Conservation (phyloP, 805 yeast species). For the Citeromyces nyonsensis region DNA sequence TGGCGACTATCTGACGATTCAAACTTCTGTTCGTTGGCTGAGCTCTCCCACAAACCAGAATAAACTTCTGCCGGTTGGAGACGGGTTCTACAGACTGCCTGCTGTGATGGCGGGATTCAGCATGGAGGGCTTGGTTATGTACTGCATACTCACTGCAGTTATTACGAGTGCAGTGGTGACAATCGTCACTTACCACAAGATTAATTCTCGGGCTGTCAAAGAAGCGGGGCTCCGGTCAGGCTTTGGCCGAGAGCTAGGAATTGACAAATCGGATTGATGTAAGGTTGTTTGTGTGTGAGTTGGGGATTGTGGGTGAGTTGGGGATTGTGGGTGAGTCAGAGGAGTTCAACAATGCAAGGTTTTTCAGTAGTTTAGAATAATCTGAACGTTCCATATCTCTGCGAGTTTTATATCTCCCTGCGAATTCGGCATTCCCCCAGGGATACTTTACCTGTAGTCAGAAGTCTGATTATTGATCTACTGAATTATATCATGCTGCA, state of each 20-base stretch:
- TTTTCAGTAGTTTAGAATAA: no score
- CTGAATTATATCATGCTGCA: no score
- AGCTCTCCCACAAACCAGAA: conserved; percentile 2
- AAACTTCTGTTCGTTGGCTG: conserved; percentile 45
- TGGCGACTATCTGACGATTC: conserved; percentile 45
- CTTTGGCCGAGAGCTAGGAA: conserved; percentile 3
- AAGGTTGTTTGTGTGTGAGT: no score
- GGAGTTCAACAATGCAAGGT: no score
- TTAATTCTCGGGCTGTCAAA: not conserved
- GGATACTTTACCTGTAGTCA: no score
- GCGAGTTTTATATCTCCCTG: no score
- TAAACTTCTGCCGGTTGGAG: not conserved
- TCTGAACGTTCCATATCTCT: no score
- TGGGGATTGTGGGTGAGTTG: no score
- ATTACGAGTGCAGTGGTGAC: not conserved
- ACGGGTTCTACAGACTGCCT: conserved; percentile 4
- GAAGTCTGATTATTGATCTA: no score
- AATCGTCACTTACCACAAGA: not conserved
- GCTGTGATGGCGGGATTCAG: not conserved
- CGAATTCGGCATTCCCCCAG: no score
- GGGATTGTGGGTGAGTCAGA: no score
- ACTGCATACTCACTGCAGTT: not conserved
- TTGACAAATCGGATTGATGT: conserved; percentile 1
- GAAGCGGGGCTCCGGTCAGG: not conserved
- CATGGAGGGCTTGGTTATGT: not conserved